phyloP scores from a whole-genome alignment of 352 stramenopile genomes.

The Globisporangium spiculum region DNA sequence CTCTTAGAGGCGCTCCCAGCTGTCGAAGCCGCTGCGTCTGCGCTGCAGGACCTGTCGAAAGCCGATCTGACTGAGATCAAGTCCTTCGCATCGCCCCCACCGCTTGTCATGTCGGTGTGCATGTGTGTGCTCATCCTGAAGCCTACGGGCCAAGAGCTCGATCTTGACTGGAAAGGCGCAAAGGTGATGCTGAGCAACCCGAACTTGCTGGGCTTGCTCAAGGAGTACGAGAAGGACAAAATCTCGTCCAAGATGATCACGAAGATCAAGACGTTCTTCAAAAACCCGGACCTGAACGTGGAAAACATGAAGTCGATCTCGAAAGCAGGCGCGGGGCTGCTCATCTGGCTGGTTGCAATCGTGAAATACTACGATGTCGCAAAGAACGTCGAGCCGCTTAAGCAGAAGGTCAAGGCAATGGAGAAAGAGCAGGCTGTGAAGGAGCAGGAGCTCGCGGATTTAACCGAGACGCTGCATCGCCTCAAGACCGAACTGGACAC shows the following conservation, averaged over 20 bases:
- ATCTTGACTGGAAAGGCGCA: slow-evolving; percentile 91
- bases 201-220: slow-evolving; percentile 89
- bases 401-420: slow-evolving; percentile 90
- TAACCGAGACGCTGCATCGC: slow-evolving; percentile 82
- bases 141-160: slow-evolving; percentile 89
- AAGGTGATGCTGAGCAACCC: slow-evolving; percentile 95
- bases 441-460: slow-evolving; percentile 82
- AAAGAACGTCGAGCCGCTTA: slow-evolving; percentile 92
- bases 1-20: slow-evolving; percentile 92
- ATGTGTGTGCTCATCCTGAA: slow-evolving; percentile 91
- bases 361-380: slow-evolving; percentile 96
- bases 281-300: slow-evolving; percentile 92
- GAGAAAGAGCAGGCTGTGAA: slow-evolving; percentile 92
- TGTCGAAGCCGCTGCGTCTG: slow-evolving; percentile 90
- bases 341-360: slow-evolving; percentile 94
- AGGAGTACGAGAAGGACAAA: slow-evolving; percentile 95
- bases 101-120: slow-evolving; percentile 92
- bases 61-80: slow-evolving; percentile 96
- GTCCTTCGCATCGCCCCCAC: slow-evolving; percentile 92
- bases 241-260: slow-evolving; percentile 95
- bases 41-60: slow-evolving; percentile 94
- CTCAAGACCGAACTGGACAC: slow-evolving; percentile 88
- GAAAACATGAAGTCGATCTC: slow-evolving; percentile 96
- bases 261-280: slow-evolving; percentile 93
- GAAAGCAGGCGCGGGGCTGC: slow-evolving; percentile 84